Base-by-base conservation (phyloP, 495 filamentous ascomycete species). In the Tuber microsphaerosporum region DNA sequence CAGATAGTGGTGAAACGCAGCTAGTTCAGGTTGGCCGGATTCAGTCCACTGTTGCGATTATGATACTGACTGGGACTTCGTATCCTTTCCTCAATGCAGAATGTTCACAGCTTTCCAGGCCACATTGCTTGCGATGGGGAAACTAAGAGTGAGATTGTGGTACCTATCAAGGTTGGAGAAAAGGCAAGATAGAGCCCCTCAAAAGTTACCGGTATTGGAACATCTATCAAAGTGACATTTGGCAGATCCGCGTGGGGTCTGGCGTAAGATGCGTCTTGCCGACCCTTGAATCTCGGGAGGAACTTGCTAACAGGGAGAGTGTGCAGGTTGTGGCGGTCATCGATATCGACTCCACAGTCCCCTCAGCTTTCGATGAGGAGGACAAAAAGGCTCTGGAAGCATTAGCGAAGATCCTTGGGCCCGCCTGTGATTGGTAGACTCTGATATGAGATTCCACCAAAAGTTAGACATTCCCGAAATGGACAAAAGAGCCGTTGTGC, bases 61-160 rank as follows among this genome's bases (percentile, higher is more conserved):
- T 56, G 69, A 56, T 46, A 69, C 74, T 76, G 43, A 73, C 43
- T 22, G 48, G 45, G 39, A 75, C 46, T 73, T 75, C 41, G 56
- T 68, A 17, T 61, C 19, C 34, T 4, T 70, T 45, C 26, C 44
- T 71, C 20, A 31, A 37, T 46, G 46, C 56, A 82, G 10, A 91
- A 97, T 83, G 92, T 97, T 17, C 84, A 89, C 37, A 75, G 84
- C 65, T 97, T 97, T 82, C 91, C 92, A 4, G 94, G 92, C 6
- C 94, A 97, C 85, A 97, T 97, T 83, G 93, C 94, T 9, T 97
- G 94, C 82, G 94, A 97, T 84, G 88, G 87, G 16, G 91, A 89
- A 75, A 93, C 89, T 75, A 89, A 86, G 83, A 96, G 93, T 84
- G 94, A 97, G 87, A 93, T 97, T 83, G 94, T 97, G 7, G 93